Evolutionary conservation across 2,329 filamentous ascomycete genomes (phyloP).

Genomic region (Pseudogymnoascus sp.): DNA sequence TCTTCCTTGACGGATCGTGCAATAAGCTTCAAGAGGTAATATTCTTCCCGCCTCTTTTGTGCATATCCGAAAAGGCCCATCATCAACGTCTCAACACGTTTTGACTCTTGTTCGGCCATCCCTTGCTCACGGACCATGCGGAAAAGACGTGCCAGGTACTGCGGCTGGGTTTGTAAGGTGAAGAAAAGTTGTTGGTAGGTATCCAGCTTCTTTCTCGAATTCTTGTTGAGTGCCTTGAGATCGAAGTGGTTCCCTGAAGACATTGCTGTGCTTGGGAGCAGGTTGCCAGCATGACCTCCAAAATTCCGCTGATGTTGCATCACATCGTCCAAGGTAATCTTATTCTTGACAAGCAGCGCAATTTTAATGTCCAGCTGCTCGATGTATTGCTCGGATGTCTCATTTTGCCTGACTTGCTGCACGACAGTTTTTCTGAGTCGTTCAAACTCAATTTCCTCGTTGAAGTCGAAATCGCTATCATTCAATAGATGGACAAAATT

Average conservation of each 20-base stretch:
- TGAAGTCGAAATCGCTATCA: constrained; percentile 97
- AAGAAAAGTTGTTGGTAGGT: constrained; percentile 98
- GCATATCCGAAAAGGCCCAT: constrained; percentile 97
- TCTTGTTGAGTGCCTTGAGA: constrained; percentile 94
- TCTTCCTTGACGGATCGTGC: constrained; percentile 77
- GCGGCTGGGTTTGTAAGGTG: constrained; percentile 89
- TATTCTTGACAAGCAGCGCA: constrained; percentile 95
- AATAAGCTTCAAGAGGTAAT: constrained; percentile 87
- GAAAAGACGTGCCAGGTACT: constrained; percentile 87
- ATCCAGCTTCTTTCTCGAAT: constrained; percentile 87
- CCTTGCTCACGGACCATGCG: constrained; percentile 73
- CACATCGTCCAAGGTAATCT: constrained; percentile 96
- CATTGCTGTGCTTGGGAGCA: constrained; percentile 83
- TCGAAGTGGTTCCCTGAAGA: constrained; percentile 88
- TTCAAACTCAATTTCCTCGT: constrained; percentile 97
- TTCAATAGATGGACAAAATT: constrained; percentile 97
- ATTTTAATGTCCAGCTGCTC: constrained; percentile 99
- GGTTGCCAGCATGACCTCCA: constrained; percentile 75
- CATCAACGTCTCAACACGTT: constrained; percentile 83
- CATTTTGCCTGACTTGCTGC: constrained; percentile 93
- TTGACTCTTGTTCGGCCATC: constrained; percentile 83
- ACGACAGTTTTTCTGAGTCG: constrained; percentile 90
- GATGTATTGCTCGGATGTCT: constrained; percentile 95
- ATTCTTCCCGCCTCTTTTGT: constrained; percentile 93
- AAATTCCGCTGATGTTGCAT: constrained; percentile 95